Conservation (phyloP, 805 yeast species). For the Monosporozyma aerobia region DNA sequence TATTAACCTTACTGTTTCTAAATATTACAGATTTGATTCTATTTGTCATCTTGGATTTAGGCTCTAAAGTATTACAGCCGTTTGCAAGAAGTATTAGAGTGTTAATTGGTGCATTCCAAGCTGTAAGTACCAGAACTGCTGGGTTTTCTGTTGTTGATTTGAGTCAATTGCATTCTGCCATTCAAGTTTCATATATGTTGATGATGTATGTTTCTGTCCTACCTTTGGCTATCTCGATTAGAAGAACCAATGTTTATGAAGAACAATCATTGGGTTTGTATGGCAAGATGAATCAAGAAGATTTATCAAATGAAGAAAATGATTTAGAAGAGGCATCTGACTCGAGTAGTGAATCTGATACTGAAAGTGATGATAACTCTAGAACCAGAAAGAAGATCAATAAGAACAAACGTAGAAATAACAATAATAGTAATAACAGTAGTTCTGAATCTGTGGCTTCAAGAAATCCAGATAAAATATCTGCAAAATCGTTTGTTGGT, state of each 20-base stretch:
- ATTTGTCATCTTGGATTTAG: conserved; percentile 69
- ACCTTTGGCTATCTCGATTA: conserved; percentile 91
- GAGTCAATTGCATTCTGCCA: conserved; percentile 71
- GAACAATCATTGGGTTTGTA: conserved; percentile 96
- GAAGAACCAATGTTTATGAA: conserved; percentile 96
- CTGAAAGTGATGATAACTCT: conserved; percentile 8
- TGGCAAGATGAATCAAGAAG: conserved; percentile 28
- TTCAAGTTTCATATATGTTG: conserved; percentile 84
- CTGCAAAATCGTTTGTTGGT: conserved; percentile 56
- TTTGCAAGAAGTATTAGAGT: conserved; percentile 62
- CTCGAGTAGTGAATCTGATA: conserved; percentile 7
- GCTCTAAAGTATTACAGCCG: conserved; percentile 40
- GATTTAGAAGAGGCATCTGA: conserved; percentile 6
- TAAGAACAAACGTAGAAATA: neutral
- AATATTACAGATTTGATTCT: conserved; percentile 73
- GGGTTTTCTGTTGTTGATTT: conserved; percentile 75
- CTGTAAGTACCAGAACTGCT: conserved; percentile 88
- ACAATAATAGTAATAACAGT: neutral
- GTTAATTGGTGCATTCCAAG: conserved; percentile 80
- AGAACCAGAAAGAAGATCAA: neutral
- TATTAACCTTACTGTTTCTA: conserved; percentile 59
- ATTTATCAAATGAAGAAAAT: conserved; percentile 17
- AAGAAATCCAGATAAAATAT: conserved; percentile 5
- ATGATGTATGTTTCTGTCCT: conserved; percentile 98
- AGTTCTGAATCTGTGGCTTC: neutral